Evolutionary conservation across 441 rosid genomes (phyloP), one percentile per base, ranked within the genome.

Genomic region (Euphorbia corollata): DNA sequence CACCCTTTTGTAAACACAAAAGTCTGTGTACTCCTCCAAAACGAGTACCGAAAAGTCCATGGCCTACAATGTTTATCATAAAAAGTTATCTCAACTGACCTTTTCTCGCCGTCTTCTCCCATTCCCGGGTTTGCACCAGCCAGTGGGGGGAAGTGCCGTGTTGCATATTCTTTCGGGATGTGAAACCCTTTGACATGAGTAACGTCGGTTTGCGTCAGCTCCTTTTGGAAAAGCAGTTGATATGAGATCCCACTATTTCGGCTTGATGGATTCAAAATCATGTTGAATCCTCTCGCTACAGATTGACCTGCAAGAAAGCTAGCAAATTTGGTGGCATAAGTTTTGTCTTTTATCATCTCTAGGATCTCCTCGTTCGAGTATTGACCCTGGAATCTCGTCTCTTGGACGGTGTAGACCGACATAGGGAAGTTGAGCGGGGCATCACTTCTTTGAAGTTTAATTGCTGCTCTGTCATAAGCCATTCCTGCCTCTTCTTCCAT

Each of bases 391-490:
- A 74, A 74, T 20, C 60, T 61, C 32, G 71, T 65, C 47, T 74
- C 77, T 34, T 69, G 63, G 16, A 74, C 62, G 12, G 67, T 16
- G 53, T 65, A 70, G 15, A 11, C 8, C 0, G 57, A 1, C 73
- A 69, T 51, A 0, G 63, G 68, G 64, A 74, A 65, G 63, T 65
- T 69, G n/a, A 69, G 67, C 2, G 70, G 70, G 6, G 67, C n/a
- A 65, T 74, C 77, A 54, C 72, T 51, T 75, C 68, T 73, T 36
- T 69, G 70, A 19, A 73, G 73, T 53, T 75, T 79, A 71, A 79
- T 74, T 23, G 77, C 73, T 48, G 82, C 77, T 70, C 75, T 61
- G 9, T 75, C 79, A 70, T 75, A 79, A 67, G 79, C 82, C 68
- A 67, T 50, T 3, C 73, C 77, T 23, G 79, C 82, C 20, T 79